Evolutionary conservation across 495 filamentous ascomycete species (phyloP).

Genomic region (Penicillium cataractarum): DNA sequence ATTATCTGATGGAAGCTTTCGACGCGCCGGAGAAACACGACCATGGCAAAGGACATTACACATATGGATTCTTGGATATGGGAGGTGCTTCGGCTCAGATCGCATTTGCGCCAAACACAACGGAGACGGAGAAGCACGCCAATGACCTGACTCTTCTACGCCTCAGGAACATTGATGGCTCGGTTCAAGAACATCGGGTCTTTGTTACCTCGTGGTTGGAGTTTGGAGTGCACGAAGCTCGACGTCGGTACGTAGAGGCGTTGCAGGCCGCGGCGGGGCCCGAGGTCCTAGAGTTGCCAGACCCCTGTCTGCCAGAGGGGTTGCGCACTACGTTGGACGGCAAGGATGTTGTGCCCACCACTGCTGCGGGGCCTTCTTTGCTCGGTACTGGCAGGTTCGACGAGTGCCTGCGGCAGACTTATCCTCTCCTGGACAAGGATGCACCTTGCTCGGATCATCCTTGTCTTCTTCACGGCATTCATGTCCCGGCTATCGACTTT

Average conservation of each 20-base stretch:
- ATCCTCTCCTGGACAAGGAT: constrained; percentile 88
- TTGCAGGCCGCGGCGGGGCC: constrained; percentile 61
- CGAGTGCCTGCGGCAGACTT: constrained; percentile 80
- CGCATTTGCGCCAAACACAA: constrained; percentile 92
- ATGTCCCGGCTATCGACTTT: constrained; percentile 96
- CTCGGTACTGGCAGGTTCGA: constrained; percentile 85
- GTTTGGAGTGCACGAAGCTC: constrained; percentile 91
- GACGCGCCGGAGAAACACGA: constrained; percentile 73
- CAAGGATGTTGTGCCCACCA: constrained; percentile 39
- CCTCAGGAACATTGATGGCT: constrained; percentile 78
- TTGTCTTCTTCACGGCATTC: constrained; percentile 84
- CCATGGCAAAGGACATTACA: constrained; percentile 88
- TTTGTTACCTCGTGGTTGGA: constrained; percentile 97
- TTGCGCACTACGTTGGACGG: constrained; percentile 68
- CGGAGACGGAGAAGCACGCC: constrained; percentile 86
- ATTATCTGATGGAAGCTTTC: constrained; percentile 94
- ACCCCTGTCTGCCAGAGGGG: constrained; percentile 87
- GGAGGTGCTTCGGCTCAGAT: constrained; percentile 97
- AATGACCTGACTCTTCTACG: constrained; percentile 87
- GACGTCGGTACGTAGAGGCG: constrained; percentile 75
- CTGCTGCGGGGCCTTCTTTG: constrained; percentile 51
- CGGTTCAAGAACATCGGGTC: constrained; percentile 75
- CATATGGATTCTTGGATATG: constrained; percentile 98
- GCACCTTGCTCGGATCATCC: constrained; percentile 80
- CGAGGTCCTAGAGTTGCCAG: constrained; percentile 69